These are phyloP conservation scores for Ustilago lituana DNA, from an alignment of 1,284 basidiomycete species.

Conservation along the genomic window DNA sequence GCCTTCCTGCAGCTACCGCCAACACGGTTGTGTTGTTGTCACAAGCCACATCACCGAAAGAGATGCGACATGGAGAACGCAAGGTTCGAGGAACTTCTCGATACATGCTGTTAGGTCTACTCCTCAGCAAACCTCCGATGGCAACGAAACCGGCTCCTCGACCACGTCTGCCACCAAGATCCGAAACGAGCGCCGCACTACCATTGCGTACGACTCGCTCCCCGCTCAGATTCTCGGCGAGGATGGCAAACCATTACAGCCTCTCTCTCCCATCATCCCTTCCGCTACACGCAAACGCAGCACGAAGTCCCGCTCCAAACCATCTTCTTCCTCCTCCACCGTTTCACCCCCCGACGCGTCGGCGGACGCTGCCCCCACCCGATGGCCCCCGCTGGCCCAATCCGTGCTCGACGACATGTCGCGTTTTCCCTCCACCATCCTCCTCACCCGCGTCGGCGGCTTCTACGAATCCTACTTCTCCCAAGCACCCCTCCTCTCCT, in stretches of 20 bases:
- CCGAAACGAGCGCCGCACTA: constrained; percentile 19
- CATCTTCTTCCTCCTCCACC: background rate
- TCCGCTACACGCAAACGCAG: constrained; percentile 8
- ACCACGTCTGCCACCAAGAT: too few relatives aligned
- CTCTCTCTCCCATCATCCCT: constrained; percentile 6
- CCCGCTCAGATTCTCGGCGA: constrained; percentile 6
- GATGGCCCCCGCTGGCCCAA: constrained; percentile 62
- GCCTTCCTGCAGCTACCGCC: too few relatives aligned
- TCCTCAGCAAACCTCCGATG: too few relatives aligned
- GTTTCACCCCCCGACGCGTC: background rate
- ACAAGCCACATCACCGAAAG: too few relatives aligned
- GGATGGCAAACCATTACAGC: constrained; percentile 19
- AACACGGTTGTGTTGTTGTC: too few relatives aligned
- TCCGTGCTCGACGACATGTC: constrained; percentile 59
- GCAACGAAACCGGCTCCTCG: too few relatives aligned
- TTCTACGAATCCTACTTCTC: constrained; percentile 67
- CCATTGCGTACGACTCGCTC: constrained; percentile 26
- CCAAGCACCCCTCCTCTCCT: constrained; percentile 58
- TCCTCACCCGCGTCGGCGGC: constrained; percentile 64
- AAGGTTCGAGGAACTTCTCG: too few relatives aligned
- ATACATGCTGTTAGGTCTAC: too few relatives aligned
- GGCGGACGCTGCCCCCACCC: background rate
- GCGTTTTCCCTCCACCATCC: constrained; percentile 57
- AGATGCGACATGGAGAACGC: too few relatives aligned
- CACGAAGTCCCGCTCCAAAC: background rate